Base-by-base conservation (phyloP, 345 rosid species). In the Aquilaria malaccensis region DNA sequence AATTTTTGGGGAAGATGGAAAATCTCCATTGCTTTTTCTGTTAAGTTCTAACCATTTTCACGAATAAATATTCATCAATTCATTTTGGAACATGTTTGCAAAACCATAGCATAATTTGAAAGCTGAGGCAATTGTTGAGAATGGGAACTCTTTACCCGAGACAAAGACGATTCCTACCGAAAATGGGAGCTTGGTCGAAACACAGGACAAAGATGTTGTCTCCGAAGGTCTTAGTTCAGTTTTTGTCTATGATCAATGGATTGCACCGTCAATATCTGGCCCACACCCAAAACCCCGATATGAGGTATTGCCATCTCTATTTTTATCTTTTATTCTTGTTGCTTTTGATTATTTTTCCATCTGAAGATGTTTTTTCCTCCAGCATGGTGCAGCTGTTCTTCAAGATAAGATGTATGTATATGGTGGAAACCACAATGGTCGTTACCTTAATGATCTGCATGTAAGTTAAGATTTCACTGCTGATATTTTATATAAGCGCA, bases 351-450 rank as follows among this genome's bases (percentile, higher is more conserved):
- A 67, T 70, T 57, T 11, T 45, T 14, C 64, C 29, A 59, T 59
- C 69, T 74, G 52, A 74, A 46, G 64, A 62, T 30, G 50, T 63
- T 50, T 73, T 55, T 71, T 70, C 50, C 88, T 70, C 50, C 88
- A 95, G 99, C 99, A 95, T 75, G 99, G 87, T 60, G 96, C 94
- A 68, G 92, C 86, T 61, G 83, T 85, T 68, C 65, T 95, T 77
- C 88, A 83, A 66, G 97, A 95, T 72, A 88, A 87, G 79, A 91
- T 95, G 98, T 95, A 90, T 70, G 57, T 94, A 66, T 85, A 70
- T 71, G 99, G 95, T 65, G 99, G 99, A 73, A 95, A 95, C 78
- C 97, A 91, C 72, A 95, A 95, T 72, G 99, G 99, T 12, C 98
- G 98, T 56, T 91, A 95, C 75, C 94, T 91, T 62, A 84, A 76